Evolutionary conservation across 2,329 filamentous ascomycete species (phyloP), one percentile per base, ranked within the genome.

Genomic region (Sporothrix mexicana): DNA sequence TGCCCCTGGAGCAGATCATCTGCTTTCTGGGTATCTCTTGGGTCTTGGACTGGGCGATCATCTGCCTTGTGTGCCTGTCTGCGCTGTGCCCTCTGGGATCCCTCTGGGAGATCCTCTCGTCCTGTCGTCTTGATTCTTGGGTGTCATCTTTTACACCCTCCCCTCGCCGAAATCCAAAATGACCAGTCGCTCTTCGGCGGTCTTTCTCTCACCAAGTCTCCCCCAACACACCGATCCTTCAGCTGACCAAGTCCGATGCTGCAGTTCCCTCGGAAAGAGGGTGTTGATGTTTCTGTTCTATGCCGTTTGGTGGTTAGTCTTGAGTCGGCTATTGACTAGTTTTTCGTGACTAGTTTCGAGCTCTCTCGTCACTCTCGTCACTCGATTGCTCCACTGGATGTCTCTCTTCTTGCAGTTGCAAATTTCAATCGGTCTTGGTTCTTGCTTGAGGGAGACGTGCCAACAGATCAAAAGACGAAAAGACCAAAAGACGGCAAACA

Each of bases 1-100:
- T 17, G 9, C 41, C 57, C 57, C 57, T 61, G 25, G 13, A 45
- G 66, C 43, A 30, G 66, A 68, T 53, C 64, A 49, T 53, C 47
- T 68, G 23, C 43, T 55, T 13, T 12, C 9, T 20, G 7, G 47
- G 51, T 1, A 15, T 5, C 47, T 15, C 47, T 51, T 15, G 47
- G 15, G 12, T 15, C n/a, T 17, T 15, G 15, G 10, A 8, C 9
- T 55, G 23, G 51, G 51, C 23, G 51, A 55, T 25, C 51, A 55
- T 55, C 20, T 55, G 51, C 20, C 51, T 4, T 53, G 7, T 53
- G 6, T 20, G 20, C 45, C 15, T 61, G 13, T 15, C 51, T 53
- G 13, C 23, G 8, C 17, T 51, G 23, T 23, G 6, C n/a, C 17
- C n/a, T 23, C 51, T 47, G 45, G n/a, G n/a, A n/a, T n/a, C n/a